Evolutionary conservation across 2,329 filamentous ascomycete genomes (phyloP), one percentile per base, ranked within the genome.

Genomic region (Sporothrix humicola): DNA sequence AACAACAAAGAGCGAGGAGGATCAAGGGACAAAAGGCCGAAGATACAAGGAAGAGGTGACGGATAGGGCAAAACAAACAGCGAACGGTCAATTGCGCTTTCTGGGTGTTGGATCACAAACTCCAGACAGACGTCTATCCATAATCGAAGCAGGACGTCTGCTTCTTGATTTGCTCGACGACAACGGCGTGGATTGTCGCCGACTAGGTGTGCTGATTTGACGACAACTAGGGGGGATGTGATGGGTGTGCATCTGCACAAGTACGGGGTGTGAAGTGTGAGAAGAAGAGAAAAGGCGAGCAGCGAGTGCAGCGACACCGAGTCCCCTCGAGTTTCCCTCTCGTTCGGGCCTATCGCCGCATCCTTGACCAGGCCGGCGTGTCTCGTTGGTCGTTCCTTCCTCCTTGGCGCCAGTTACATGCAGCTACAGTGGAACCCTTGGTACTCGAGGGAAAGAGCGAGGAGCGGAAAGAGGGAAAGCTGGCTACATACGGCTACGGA

Each of bases 301-400:
- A 44, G 31, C 37, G 42, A 66, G 61, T 23, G 42, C 61, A 52
- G 46, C 65, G 15, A 68, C 44, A 37, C 23, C 54, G 50, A 65
- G 31, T 31, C 68, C 46, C 17, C 26, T 50, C 8, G 20, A 23
- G 23, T 26, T 44, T 20, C 46, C n/a, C 8, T 42, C 52, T 54
- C 20, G 50, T 42, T 56, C 3, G 10, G 23, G 65, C 20, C 65
- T 54, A 37, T 69, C 23, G 48, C 17, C 46, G 26, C 26, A 50
- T 66, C 65, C 65, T 54, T 26, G 15, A 52, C 8, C n/a, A 50
- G 44, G 12, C 44, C 17, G 20, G 46, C 50, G 65, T 54, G 31
- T 52, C 50, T 70, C 7, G 68, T 58, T 69, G 68, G 50, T 23
- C 26, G 68, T 37, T 44, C 50, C 68, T 69, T 69, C 68, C 20